These are phyloP conservation scores for Haplosporangium sp. DNA, from an alignment of 371 early-diverging fungal species.

Conservation along the genomic window DNA sequence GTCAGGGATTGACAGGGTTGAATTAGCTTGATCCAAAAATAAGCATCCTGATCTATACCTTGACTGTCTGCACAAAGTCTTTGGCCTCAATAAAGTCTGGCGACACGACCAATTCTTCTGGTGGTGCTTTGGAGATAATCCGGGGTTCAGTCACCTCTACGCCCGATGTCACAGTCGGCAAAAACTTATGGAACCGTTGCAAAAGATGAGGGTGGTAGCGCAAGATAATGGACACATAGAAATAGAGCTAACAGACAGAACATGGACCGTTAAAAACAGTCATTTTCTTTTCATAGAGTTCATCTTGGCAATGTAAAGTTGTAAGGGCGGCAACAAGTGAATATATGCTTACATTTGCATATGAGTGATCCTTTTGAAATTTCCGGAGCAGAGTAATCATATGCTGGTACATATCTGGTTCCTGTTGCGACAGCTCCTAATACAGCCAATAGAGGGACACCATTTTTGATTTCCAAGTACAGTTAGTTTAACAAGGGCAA, in stretches of 20 bases:
- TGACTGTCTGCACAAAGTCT: constrained; percentile 53
- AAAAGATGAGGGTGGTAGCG: constrained; percentile 51
- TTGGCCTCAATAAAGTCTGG: constrained; percentile 55
- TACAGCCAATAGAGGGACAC: too few species aligned
- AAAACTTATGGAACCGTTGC: constrained; percentile 47
- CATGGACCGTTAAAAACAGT: background rate
- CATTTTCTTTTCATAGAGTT: background rate
- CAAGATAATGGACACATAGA: constrained; percentile 51
- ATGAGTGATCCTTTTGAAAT: constrained; percentile 53
- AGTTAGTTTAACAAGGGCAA: too few species aligned
- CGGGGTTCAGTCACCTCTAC: constrained; percentile 44
- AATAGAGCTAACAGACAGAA: constrained; percentile 31
- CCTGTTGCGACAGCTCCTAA: constrained; percentile 38
- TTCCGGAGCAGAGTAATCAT: constrained; percentile 49
- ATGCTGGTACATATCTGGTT: constrained; percentile 55
- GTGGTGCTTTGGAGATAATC: constrained; percentile 53
- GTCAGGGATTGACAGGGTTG: too few species aligned
- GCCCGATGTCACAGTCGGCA: constrained; percentile 32
- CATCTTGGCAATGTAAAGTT: too few species aligned
- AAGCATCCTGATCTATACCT: constrained; percentile 14
- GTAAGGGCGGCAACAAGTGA: background rate
- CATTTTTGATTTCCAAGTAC: constrained; percentile 1
- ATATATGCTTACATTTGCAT: constrained; percentile 7
- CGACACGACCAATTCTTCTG: constrained; percentile 50
- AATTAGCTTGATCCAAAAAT: too few species aligned